A percentile compares a stretch with the other conserved stretches of the same genome.
Evolutionary conservation across 2,329 filamentous ascomycete genomes (phyloP).

Genomic region (Zelopaecilomyces penicillatus): DNA sequence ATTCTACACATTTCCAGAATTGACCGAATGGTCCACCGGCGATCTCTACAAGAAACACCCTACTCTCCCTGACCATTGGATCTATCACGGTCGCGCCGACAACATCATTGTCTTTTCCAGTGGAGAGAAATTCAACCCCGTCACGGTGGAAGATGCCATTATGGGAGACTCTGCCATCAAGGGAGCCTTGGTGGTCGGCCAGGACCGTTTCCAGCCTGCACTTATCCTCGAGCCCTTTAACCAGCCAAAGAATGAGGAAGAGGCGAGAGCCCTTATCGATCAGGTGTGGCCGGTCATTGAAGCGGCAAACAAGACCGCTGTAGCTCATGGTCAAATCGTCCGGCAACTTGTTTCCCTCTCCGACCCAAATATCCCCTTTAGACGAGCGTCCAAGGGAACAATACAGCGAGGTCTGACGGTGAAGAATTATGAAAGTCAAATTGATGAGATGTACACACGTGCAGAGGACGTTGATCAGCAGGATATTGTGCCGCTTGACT

Average conservation of each 20-base stretch:
- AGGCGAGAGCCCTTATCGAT: slow-evolving; percentile 25
- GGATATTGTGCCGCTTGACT: slow-evolving; percentile 12
- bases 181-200: slow-evolving; percentile 31
- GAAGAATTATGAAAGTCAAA: no score
- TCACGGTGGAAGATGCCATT: slow-evolving; percentile 25
- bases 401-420: slow-evolving; percentile 29
- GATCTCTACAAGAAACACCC: slow-evolving; percentile 28
- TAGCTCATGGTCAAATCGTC: slow-evolving; percentile 37
- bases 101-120: slow-evolving; percentile 32
- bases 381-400: slow-evolving; percentile 36
- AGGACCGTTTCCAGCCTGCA: slow-evolving; percentile 36
- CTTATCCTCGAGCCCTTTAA: slow-evolving; percentile 36
- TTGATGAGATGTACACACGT: no score
- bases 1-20: slow-evolving; percentile 28
- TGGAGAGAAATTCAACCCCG: slow-evolving; percentile 34
- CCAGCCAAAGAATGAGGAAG: slow-evolving; percentile 17
- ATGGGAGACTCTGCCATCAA: slow-evolving; percentile 18
- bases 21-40: slow-evolving; percentile 25
- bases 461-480: slow-evolving; percentile 16
- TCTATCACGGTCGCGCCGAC: slow-evolving; percentile 26
- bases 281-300: slow-evolving; percentile 35
- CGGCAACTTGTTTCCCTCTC: slow-evolving; percentile 31
- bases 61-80: slow-evolving; percentile 22
- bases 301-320: slow-evolving; percentile 32
- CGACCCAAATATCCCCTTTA: slow-evolving; percentile 32